Conservation (phyloP, 2,329 filamentous ascomycete genomes). For the Cladophialophora psammophila region DNA sequence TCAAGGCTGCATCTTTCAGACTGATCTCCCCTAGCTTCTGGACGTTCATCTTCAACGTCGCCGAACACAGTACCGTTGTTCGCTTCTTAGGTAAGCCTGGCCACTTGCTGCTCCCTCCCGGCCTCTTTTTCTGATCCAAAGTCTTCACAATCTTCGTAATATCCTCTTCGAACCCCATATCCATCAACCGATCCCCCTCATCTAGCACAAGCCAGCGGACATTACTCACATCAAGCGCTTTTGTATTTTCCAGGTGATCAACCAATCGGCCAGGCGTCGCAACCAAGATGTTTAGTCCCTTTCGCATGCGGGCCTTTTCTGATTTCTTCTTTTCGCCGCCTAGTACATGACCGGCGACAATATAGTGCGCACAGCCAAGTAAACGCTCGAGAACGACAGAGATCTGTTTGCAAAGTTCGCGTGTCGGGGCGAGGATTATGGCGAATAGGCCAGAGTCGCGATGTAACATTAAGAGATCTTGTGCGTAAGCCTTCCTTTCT, state of each 20-base stretch:
- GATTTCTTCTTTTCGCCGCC: slow-evolving; percentile 77
- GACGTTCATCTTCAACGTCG: slow-evolving; percentile 97
- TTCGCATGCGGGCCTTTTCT: slow-evolving; percentile 91
- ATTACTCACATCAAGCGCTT: slow-evolving; percentile 84
- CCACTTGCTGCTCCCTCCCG: slow-evolving; percentile 60
- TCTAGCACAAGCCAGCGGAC: slow-evolving; percentile 95
- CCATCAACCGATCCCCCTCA: slow-evolving; percentile 98
- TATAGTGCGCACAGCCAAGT: slow-evolving; percentile 88
- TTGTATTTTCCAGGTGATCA: slow-evolving; percentile 91
- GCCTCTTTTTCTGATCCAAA: slow-evolving; percentile 68
- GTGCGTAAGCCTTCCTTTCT: neutral
- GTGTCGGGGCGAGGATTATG: slow-evolving; percentile 89
- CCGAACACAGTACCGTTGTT: slow-evolving; percentile 90
- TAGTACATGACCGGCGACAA: slow-evolving; percentile 86
- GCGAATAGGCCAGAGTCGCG: slow-evolving; percentile 91
- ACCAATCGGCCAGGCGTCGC: slow-evolving; percentile 90
- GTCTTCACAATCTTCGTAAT: slow-evolving; percentile 84
- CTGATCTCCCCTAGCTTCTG: slow-evolving; percentile 94
- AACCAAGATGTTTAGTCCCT: slow-evolving; percentile 94
- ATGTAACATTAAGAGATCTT: slow-evolving; percentile 63
- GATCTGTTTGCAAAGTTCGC: slow-evolving; percentile 95
- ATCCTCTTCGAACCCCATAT: slow-evolving; percentile 95
- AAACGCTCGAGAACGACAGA: slow-evolving; percentile 83
- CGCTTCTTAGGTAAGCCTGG: slow-evolving; percentile 73
- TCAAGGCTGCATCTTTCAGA: slow-evolving; percentile 87